These are phyloP conservation scores for Sporisorium reilianum DNA, from an alignment of 1,284 basidiomycete genomes.

Conservation along the genomic window DNA sequence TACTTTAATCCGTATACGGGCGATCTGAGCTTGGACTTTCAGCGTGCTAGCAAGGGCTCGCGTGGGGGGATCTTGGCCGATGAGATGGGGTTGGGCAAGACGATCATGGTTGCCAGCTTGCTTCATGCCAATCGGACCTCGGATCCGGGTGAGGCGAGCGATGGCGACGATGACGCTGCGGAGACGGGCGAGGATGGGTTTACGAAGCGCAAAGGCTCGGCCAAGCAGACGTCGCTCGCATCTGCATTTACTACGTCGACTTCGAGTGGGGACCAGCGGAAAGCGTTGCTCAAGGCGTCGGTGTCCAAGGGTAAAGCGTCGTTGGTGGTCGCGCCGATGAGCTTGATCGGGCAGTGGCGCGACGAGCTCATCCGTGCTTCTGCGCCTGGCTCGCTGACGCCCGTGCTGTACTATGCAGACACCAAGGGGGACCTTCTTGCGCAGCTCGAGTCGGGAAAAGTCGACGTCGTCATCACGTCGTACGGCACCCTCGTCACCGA, in stretches of 20 bases:
- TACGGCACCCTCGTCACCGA: slow-evolving; percentile 75
- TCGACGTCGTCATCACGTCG: slow-evolving; percentile 86
- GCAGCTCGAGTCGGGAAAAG: slow-evolving; percentile 72
- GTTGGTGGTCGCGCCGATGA: slow-evolving; percentile 91
- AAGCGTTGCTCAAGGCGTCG: slow-evolving; percentile 41
- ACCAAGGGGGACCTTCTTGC: slow-evolving; percentile 80
- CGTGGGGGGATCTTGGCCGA: slow-evolving; percentile 89
- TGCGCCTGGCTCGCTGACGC: slow-evolving; percentile 74
- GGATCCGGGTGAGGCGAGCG: slow-evolving; percentile 35
- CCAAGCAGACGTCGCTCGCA: slow-evolving; percentile 57
- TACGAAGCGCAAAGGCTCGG: slow-evolving; percentile 23
- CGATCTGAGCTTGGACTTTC: slow-evolving; percentile 89
- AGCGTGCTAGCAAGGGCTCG: slow-evolving; percentile 81
- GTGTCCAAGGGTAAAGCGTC: slow-evolving; percentile 73
- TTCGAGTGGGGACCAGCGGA: slow-evolving; percentile 21
- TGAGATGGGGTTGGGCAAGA: slow-evolving; percentile 91
- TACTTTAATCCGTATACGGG: slow-evolving; percentile 74
- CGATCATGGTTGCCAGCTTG: slow-evolving; percentile 92
- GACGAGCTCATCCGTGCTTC: slow-evolving; percentile 79
- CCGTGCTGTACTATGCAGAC: slow-evolving; percentile 81
- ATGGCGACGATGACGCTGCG: slow-evolving; percentile 28
- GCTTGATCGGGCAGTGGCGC: slow-evolving; percentile 88
- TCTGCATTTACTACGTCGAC: slow-evolving; percentile 54
- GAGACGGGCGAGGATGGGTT: slow-evolving; percentile 15
- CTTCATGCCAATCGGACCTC: slow-evolving; percentile 78